Base-by-base conservation (phyloP, 495 filamentous ascomycete genomes). In the Stereocaulon alpinum region DNA sequence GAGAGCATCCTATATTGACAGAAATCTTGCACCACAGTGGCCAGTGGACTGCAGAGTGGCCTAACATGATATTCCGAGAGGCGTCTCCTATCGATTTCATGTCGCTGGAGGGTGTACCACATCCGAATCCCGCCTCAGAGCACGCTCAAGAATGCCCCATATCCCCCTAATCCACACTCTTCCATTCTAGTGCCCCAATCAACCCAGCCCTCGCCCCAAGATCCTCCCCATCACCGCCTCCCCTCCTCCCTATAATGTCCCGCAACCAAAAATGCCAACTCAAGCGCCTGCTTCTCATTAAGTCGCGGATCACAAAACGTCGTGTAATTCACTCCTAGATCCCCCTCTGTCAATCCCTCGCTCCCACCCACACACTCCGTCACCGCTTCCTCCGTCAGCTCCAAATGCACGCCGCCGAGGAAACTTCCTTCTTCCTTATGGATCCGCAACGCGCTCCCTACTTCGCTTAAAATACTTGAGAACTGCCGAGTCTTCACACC, bases 271-370 rank as follows among this genome's bases (percentile, higher is more conserved):
- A 98, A 98, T 2, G 93, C 90, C 68, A 96, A 72, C 72, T 98
- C 93, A 27, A 98, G 78, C 17, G 93, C 90, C 75, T 98, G 93
- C 71, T 96, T 96, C 79, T 97, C 93, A 68, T 98, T 98, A 49
- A 98, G 74, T 12, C 93, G 73, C 4, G 93, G 93, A 69, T 98
- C 93, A 71, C 93, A 98, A 76, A 91, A 96, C 30, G 86, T 93
- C 3, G 88, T 94, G 70, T 98, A 98, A 56, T 94, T 86, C 51
- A 88, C 80, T 5, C 82, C 82, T 41, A 98, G 74, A 58, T 95
- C 91, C 60, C 91, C 88, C 69, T 96, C 93, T 6, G 79, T 86
- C 62, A 96, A 74, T 0, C 88, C 88, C 67, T 87, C 89, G 54
- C 89, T 92, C 24, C 94, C 93, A 58, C 94, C 93, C 0, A 92